phyloP scores from a whole-genome alignment of 1,139 yeast species.

The Suhomyces bribrorum region DNA sequence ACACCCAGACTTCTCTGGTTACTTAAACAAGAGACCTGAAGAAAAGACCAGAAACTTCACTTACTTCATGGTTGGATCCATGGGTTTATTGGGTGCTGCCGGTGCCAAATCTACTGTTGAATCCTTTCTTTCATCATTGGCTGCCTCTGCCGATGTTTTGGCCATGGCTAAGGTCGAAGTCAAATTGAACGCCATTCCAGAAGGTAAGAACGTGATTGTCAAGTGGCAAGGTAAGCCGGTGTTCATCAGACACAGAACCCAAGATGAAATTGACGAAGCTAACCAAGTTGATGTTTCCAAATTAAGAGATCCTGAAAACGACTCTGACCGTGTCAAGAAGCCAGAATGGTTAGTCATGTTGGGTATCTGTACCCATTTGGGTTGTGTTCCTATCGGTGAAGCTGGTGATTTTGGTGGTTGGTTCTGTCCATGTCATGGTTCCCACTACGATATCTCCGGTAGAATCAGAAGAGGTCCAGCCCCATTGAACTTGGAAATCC shows the following conservation, averaged over 20 bases:
- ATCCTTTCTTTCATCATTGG: slow-evolving; percentile 88
- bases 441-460: slow-evolving; percentile 99
- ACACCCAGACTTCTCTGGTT: slow-evolving; percentile 88
- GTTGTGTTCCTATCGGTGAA: slow-evolving; percentile 99
- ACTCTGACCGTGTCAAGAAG: slow-evolving; percentile 89
- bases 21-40: slow-evolving; percentile 73
- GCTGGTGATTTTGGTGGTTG: slow-evolving; percentile 99
- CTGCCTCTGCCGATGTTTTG: slow-evolving; percentile 98
- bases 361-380: slow-evolving; percentile 99
- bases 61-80: slow-evolving; percentile 96
- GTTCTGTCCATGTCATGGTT: slow-evolving; percentile 99
- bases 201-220: slow-evolving; percentile 96
- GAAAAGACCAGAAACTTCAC: slow-evolving; percentile 81
- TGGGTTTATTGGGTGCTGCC: slow-evolving; percentile 92
- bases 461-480: slow-evolving; percentile 99
- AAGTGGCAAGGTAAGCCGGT: slow-evolving; percentile 99
- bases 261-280: slow-evolving; percentile 92
- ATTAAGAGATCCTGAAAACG: slow-evolving; percentile 94
- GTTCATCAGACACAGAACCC: slow-evolving; percentile 98
- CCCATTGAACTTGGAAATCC: slow-evolving; percentile 97
- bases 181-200: slow-evolving; percentile 90
- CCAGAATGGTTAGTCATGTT: slow-evolving; percentile 99
- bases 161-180: slow-evolving; percentile 99
- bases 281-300: slow-evolving; percentile 69
- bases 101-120: slow-evolving; percentile 98